phyloP scores from a whole-genome alignment of 2,329 filamentous ascomycete genomes.

The Neofusicoccum sp. region DNA sequence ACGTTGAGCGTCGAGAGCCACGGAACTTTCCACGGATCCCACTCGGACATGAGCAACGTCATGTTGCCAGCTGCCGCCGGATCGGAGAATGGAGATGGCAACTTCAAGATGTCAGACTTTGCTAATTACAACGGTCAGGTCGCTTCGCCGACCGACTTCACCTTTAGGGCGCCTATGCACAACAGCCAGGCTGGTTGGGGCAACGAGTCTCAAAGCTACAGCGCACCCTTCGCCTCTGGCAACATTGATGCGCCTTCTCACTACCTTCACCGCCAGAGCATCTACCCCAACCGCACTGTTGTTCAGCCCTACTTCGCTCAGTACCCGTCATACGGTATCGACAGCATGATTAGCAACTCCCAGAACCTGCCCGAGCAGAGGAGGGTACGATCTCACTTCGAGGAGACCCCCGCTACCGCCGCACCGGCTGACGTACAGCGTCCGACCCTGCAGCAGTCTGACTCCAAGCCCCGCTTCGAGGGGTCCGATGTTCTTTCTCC shows the following conservation, averaged over 20 bases:
- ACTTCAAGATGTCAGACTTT: conserved; percentile 29
- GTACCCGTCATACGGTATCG: conserved; percentile 15
- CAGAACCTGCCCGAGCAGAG: conserved; percentile 1
- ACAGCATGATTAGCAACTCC: conserved; percentile 18
- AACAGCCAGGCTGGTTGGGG: conserved; percentile 25
- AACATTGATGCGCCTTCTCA: conserved; percentile 8
- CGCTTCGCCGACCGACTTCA: conserved; percentile 23
- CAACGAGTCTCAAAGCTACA: conserved; percentile 27
- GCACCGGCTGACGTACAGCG: conserved; percentile 14
- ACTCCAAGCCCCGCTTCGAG: conserved; percentile 12
- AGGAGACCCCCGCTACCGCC: neutral
- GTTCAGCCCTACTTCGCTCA: conserved; percentile 8
- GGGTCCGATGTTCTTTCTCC: conserved; percentile 30
- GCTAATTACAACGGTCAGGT: conserved; percentile 41
- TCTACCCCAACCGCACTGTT: conserved; percentile 9
- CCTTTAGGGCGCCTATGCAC: conserved; percentile 5
- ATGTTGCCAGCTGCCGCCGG: conserved; percentile 30
- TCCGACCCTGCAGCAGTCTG: conserved; percentile 10
- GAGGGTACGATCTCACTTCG: conserved; percentile 12
- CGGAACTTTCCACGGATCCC: conserved; percentile 30
- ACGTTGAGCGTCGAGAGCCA: conserved; percentile 37
- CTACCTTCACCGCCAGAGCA: conserved; percentile 9
- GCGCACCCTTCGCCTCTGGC: conserved; percentile 23
- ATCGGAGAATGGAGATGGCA: conserved; percentile 32
- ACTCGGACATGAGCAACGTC: conserved; percentile 35